phyloP scores from a whole-genome alignment of 345 rosid species.

The Heritiera fomes region DNA sequence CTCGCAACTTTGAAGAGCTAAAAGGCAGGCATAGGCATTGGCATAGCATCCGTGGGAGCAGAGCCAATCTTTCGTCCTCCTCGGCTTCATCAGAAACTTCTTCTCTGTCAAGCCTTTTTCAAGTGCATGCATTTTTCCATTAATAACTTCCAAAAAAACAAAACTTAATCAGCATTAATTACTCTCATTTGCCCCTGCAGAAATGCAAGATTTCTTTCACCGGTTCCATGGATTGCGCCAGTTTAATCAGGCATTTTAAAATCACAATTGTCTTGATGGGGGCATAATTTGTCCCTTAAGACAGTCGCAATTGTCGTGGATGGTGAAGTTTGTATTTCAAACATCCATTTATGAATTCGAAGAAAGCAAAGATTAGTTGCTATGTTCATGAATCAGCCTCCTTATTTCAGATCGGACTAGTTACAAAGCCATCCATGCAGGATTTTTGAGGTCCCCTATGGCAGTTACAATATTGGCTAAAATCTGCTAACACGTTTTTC shows the following conservation, averaged over 20 bases:
- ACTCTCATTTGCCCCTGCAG: not conserved
- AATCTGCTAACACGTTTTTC: not conserved
- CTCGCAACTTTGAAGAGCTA: not conserved
- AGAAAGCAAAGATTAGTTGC: not conserved
- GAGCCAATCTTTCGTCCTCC: slow-evolving; percentile 5
- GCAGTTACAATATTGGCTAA: not conserved
- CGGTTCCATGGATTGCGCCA: not conserved
- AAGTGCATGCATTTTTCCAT: not conserved
- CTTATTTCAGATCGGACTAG: not conserved
- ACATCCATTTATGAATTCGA: slow-evolving; percentile 14
- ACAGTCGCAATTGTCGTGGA: slow-evolving; percentile 10
- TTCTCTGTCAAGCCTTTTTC: not conserved
- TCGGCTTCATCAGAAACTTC: no score
- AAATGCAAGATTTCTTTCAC: not conserved
- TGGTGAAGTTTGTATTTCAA: slow-evolving; percentile 5
- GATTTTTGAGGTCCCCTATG: slow-evolving; percentile 10
- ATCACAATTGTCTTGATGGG: not conserved
- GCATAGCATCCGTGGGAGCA: not conserved
- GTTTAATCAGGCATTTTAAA: not conserved
- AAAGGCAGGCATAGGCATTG: not conserved
- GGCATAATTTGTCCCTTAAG: not conserved
- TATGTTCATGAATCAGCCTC: slow-evolving; percentile 11
- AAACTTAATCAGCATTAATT: not conserved
- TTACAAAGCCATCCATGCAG: not conserved
- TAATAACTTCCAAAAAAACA: not conserved